Percentiles rank a stretch among this genome's conserved stretches.
phyloP scores from a whole-genome alignment of 768 basidiomycete genomes.

The Russula sp. region DNA sequence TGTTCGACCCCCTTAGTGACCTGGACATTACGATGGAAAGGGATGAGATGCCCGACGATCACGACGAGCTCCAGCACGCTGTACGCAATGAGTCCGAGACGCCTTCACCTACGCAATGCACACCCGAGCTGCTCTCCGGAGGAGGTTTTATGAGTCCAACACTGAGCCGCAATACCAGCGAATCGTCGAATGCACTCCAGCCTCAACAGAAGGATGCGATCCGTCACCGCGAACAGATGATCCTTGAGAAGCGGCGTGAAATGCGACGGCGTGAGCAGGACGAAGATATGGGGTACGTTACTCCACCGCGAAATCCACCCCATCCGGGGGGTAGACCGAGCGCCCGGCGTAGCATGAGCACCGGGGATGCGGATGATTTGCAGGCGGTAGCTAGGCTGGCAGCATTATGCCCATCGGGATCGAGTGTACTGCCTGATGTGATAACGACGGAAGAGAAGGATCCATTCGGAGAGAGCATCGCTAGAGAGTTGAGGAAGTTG shows the following conservation, averaged over 20 bases:
- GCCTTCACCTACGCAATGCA: constrained; percentile 12
- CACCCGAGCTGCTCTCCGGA: constrained; percentile 21
- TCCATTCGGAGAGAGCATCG: constrained; percentile 61
- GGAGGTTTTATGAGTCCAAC: constrained; percentile 22
- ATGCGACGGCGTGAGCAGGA: constrained; percentile 51
- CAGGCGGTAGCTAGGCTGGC: constrained; percentile 26
- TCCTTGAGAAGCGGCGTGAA: constrained; percentile 63
- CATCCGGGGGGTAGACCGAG: constrained; percentile 37
- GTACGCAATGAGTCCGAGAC: background rate
- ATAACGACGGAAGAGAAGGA: constrained; percentile 44
- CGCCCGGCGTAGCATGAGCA: constrained; percentile 69
- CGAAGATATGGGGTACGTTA: constrained; percentile 34
- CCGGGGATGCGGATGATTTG: constrained; percentile 56
- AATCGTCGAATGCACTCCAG: constrained; percentile 39
- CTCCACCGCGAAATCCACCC: constrained; percentile 29
- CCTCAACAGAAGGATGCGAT: constrained; percentile 64
- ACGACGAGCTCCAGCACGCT: constrained; percentile 14
- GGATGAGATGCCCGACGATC: constrained; percentile 28
- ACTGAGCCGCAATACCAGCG: constrained; percentile 39
- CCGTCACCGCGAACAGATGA: constrained; percentile 56
- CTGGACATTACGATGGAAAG: constrained; percentile 33
- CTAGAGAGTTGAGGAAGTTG: constrained; percentile 60
- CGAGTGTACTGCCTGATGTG: constrained; percentile 35
- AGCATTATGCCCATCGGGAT: constrained; percentile 31
- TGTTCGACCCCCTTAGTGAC: constrained; percentile 29